These are phyloP conservation scores for Kuraishia ogatae DNA, from an alignment of 805 yeast species.

Conservation along the genomic window DNA sequence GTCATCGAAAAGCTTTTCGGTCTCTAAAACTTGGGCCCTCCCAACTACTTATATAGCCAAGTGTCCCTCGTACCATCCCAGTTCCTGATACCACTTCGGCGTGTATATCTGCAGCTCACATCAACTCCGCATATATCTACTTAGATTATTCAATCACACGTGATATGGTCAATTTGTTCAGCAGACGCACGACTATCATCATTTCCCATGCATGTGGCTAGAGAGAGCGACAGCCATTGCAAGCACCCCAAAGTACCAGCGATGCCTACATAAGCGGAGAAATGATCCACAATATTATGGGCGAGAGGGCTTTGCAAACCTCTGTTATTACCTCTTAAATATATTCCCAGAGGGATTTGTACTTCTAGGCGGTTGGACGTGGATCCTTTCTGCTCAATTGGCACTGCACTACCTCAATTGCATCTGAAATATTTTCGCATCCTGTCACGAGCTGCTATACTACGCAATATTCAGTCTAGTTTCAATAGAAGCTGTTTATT, in stretches of 20 bases:
- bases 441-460: background rate
- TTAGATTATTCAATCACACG: background rate
- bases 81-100: background rate
- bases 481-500: constrained; percentile 26
- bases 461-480: background rate
- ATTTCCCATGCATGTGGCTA: constrained; percentile 42
- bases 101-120: background rate
- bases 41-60: background rate
- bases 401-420: constrained; percentile 31
- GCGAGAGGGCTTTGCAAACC: background rate
- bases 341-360: too few species aligned
- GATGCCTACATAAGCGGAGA: background rate
- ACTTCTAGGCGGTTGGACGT: too few species aligned
- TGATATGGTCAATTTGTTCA: background rate
- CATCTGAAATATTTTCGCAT: constrained; percentile 32
- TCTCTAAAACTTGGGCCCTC: background rate
- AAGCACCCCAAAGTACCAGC: background rate
- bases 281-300: background rate
- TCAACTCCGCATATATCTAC: background rate
- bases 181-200: constrained; percentile 40
- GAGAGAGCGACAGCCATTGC: background rate
- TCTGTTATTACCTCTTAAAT: too few species aligned
- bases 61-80: background rate
- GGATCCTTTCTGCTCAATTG: background rate
- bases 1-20: background rate